Evolutionary conservation across 768 basidiomycete genomes (phyloP), one percentile per base, ranked within the genome.

Genomic region (Cyclocybe cylindracea): DNA sequence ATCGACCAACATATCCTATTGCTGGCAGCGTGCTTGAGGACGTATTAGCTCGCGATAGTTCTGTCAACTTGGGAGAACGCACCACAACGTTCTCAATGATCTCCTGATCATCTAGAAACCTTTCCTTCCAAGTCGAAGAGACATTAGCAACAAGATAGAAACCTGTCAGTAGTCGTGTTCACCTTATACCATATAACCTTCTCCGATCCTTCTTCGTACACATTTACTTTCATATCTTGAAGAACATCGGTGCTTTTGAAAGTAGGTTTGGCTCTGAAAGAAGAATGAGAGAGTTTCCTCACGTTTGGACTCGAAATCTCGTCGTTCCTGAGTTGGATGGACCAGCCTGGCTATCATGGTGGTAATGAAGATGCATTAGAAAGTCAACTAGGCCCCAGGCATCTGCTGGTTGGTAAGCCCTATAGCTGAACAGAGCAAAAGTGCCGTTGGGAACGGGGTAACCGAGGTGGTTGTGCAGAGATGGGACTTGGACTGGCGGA

Each of bases 131-230:
- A 2, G 24, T 24, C 57, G 57, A 52, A 52, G 48, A 46, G 50
- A 43, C 49, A 45, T 56, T n/a, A 46, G 54, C 48, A 13, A 42
- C 34, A 35, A 44, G 31, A 31, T 31, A 16, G 13, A 39, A 10
- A 45, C 40, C 24, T 14, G 5, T 40, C 18, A 29, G 8, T 24
- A 14, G 32, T 19, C 16, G 42, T 32, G 55, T 75, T 44, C 61
- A 86, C 88, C 77, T 89, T 90, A 67, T 83, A 89, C 88, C 87
- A 91, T 14, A 85, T 66, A 3, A 90, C 76, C 38, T 74, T 75
- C 4, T 78, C 76, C 3, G 82, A 77, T 32, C 71, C 73, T 62
- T 87, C 86, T 53, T 80, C 76, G 2, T 67, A 71, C 1, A 91
- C 76, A 54, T 88, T 84, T 5, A 91, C 70, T 47, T 84, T 77